Evolutionary conservation across 192 early-diverging fungal species (phyloP).

Genomic region (Backusella liffmaniae): DNA sequence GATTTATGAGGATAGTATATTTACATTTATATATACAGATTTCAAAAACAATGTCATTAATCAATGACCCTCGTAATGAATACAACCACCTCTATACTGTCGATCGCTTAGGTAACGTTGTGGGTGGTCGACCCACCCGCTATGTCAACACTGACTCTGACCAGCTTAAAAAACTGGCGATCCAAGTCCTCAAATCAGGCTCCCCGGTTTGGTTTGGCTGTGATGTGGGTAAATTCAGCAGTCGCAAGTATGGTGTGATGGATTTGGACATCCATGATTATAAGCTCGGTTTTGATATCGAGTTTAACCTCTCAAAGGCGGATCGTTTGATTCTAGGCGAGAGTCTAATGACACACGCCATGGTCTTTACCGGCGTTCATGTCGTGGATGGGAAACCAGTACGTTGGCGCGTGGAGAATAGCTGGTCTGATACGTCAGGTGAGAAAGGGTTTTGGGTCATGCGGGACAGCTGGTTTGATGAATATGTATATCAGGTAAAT

Average conservation of each 20-base stretch:
- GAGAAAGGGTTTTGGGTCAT: conserved; percentile 78
- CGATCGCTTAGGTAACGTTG: conserved; percentile 70
- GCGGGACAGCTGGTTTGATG: conserved; percentile 74
- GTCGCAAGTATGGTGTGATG: conserved; percentile 55
- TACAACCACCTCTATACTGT: conserved; percentile 66
- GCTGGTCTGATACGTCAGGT: conserved; percentile 47
- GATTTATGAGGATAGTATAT: too few species aligned
- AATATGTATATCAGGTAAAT: conserved; percentile 69
- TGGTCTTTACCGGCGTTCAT: conserved; percentile 79
- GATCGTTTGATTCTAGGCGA: conserved; percentile 71
- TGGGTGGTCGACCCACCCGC: conserved; percentile 61
- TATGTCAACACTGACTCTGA: conserved; percentile 64
- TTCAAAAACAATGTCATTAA: conserved; percentile 59
- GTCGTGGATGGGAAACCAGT: conserved; percentile 58
- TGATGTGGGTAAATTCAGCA: conserved; percentile 67
- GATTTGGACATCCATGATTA: conserved; percentile 66
- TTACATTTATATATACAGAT: conserved; percentile 39
- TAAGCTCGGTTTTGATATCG: conserved; percentile 62
- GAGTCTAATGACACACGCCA: conserved; percentile 77
- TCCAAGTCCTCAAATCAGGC: conserved; percentile 55
- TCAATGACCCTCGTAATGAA: conserved; percentile 74
- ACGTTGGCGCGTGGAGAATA: conserved; percentile 78
- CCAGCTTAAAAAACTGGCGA: conserved; percentile 58
- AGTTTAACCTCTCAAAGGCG: conserved; percentile 59
- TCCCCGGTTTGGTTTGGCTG: conserved; percentile 78